Conservation (phyloP, 257 asterid species). For the Solanum ossicruentum region DNA sequence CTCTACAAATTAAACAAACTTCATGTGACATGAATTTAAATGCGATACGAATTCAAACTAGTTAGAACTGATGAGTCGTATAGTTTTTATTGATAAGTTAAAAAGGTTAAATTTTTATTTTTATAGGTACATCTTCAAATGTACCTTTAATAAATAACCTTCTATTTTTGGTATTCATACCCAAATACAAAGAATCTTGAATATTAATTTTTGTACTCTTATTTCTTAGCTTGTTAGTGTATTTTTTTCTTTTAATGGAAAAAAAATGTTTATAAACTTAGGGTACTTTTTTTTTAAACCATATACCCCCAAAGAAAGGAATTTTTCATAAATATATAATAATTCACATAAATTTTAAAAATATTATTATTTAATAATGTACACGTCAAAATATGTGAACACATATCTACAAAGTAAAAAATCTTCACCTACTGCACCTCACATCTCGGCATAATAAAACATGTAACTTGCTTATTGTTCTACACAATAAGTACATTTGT, state of each 20-base stretch:
- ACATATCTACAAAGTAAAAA: no score
- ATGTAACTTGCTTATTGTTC: background rate
- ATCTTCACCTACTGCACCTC: background rate
- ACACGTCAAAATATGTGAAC: background rate
- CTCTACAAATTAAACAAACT: no score
- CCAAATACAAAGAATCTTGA: background rate
- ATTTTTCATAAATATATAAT: no score
- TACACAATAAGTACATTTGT: background rate
- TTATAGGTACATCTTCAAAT: background rate
- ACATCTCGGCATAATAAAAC: no score
- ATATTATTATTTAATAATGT: background rate
- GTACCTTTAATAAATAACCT: background rate
- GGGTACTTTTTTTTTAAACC: background rate
- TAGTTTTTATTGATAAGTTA: background rate
- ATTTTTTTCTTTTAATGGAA: background rate
- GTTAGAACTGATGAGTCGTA: background rate
- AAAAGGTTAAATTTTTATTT: background rate
- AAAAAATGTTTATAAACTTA: background rate
- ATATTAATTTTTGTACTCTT: background rate
- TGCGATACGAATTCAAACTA: no score
- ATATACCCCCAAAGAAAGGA: background rate
- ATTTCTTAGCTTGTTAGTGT: background rate
- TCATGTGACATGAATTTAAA: no score
- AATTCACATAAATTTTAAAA: no score
- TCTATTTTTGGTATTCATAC: background rate